Conservation (phyloP, 768 basidiomycete species). For the Cubamyces lactineus region DNA sequence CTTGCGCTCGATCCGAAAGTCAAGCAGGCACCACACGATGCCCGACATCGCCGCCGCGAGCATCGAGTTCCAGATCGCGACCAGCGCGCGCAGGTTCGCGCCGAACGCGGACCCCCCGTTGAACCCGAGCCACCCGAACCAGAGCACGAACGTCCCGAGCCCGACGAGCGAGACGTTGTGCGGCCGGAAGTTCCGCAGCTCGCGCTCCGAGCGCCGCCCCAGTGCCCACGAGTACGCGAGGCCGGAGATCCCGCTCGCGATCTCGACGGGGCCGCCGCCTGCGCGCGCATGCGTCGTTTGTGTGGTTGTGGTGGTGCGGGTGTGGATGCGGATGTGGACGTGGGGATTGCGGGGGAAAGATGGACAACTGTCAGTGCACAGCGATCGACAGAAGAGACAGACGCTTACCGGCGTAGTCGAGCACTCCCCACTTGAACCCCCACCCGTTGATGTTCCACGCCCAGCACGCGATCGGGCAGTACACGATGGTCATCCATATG, state of each 20-base stretch:
- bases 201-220: constrained; percentile 74
- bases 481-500: constrained; percentile 85
- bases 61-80: constrained; percentile 90
- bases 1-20: constrained; percentile 61
- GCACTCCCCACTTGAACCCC: constrained; percentile 81
- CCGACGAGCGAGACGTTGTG: constrained; percentile 86
- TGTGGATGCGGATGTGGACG: no score
- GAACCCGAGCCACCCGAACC: constrained; percentile 91
- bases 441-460: constrained; percentile 82
- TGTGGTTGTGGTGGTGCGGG: no score
- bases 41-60: no score
- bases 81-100: constrained; percentile 83
- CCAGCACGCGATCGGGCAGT: constrained; percentile 88
- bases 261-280: constrained; percentile 90
- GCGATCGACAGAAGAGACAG: neutral
- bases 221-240: constrained; percentile 88
- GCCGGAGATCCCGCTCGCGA: constrained; percentile 82
- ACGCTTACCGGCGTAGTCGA: constrained; percentile 79
- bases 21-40: constrained; percentile 3
- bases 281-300: neutral
- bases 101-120: constrained; percentile 90
- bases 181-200: constrained; percentile 79
- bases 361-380: no score
- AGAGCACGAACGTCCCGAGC: constrained; percentile 83
- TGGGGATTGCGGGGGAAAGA: no score